Evolutionary conservation across 345 rosid species (phyloP), one percentile per base, ranked within the genome.

Genomic region (Kernera saxatilis): DNA sequence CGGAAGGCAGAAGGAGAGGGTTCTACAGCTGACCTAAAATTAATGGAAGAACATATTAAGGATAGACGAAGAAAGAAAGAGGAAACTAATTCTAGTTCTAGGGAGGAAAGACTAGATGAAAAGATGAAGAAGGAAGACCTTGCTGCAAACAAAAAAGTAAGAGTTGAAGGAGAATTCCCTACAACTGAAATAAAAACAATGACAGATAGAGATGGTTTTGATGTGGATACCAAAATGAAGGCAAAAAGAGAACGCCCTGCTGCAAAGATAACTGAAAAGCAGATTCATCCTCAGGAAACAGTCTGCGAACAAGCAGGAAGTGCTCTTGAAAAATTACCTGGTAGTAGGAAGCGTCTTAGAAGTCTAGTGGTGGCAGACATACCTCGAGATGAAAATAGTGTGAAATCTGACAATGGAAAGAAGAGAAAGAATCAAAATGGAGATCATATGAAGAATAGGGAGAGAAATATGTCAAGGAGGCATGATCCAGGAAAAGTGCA

Each of bases 371-470:
- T 72, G 57, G 81, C 59, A 19, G 84, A 84, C 56, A 76, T 77
- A 32, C 78, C 74, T 75, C 69, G 33, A 32, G 80, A 73, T 50
- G 71, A 81, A 69, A 77, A 35, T 55, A 80, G 77, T 62, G 63
- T 59, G 33, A 86, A 79, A 66, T 67, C 71, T 41, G 87, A 89
- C 51, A 66, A 70, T 74, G 88, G 72, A 70, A 74, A 63, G 62
- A 81, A 78, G 82, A 82, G 80, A 82, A 88, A 80, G 60, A 68
- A 80, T 72, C 82, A 44, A 40, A 79, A 71, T 80, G 84, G 62
- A 68, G 78, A 80, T 50, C 79, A 83, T 72, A 76, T 72, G 65
- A 76, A 78, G 55, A 53, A 59, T 69, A 82, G 78, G 60, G 84
- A 69, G 41, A 83, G 70, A 72, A 25, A 39, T 79, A 53, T 57